A percentile compares a stretch with the other conserved stretches of the same genome.
Evolutionary conservation across 176 grass and related monocot genomes (phyloP).

Genomic region (Dendrocalamus sinicus): DNA sequence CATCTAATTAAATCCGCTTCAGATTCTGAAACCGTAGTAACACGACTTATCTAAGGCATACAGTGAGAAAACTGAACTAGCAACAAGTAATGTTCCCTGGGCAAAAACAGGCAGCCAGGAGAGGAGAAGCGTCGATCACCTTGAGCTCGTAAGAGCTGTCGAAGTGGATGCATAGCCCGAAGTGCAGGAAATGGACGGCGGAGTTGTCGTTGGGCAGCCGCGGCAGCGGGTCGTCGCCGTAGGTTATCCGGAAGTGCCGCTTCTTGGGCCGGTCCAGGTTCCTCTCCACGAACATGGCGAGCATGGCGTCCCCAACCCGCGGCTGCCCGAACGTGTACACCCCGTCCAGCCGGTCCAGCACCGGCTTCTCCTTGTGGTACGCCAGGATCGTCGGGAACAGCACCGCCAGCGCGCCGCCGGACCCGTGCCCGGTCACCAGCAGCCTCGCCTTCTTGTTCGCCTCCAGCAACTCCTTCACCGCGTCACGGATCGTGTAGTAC

Average conservation of each 20-base stretch:
- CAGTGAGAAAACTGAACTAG: neutral
- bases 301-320: conserved; percentile 56
- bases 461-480: conserved; percentile 33
- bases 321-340: conserved; percentile 76
- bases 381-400: conserved; percentile 62
- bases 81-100: neutral
- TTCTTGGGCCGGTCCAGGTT: conserved; percentile 54
- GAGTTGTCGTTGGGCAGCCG: conserved; percentile 50
- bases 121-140: conserved; percentile 14
- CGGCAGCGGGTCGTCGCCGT: conserved; percentile 49
- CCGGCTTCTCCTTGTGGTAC: conserved; percentile 54
- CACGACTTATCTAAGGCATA: neutral
- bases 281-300: conserved; percentile 55
- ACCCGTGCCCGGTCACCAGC: conserved; percentile 64
- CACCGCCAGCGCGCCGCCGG: conserved; percentile 61
- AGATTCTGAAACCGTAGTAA: neutral
- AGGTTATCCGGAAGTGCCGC: conserved; percentile 58
- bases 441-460: conserved; percentile 50
- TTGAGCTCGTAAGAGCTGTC: conserved; percentile 56
- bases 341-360: conserved; percentile 47
- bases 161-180: conserved; percentile 56
- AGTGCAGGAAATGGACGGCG: conserved; percentile 49
- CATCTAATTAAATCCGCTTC: neutral
- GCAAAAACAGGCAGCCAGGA: neutral
- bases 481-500: conserved; percentile 64